Base-by-base conservation (phyloP, 78 protist species). In the Monosiga brevicollis region DNA sequence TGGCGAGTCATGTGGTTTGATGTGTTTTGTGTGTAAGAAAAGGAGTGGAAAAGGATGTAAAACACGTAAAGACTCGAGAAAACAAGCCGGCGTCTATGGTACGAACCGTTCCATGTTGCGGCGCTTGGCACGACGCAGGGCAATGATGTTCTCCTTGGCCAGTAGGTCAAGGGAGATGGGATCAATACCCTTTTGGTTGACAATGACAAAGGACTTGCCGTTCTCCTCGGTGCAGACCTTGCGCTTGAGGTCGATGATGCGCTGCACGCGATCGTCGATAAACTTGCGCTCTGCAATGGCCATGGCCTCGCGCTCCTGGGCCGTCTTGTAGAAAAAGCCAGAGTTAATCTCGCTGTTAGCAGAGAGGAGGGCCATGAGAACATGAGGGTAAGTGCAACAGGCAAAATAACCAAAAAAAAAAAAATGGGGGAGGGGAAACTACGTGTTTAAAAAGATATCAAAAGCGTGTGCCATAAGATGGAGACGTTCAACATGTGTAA, bases 131-230 rank as follows among this genome's bases (percentile, higher is more conserved):
- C 99, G 91, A 39, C 99, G 93, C 6, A 98, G 90, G 29, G 95
- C 99, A 29, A 97, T 34, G 85, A 98, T 97, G 81, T 93, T 93
- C 39, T 90, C 98, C 76, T 94, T 89, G 29, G 98, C 98, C 40
- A 98, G 94, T 93, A 92, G 80, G 73, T 96, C 97, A 76, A 98
- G 92, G 26, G 99, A 91, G 77, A 93, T 81, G 41, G 99, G 99
- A 94, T 98, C 99, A 73, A 97, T 97, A 54, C 99, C 99, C 92
- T 97, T 97, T 90, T 98, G 98, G 94, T 98, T 98, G 91, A 98
- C 91, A 42, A 98, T 86, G 49, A 97, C 95, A 83, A 94, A 93
- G 42, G 39, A 11, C 92, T 92, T 87, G 49, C 86, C 90, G 80
- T 42, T 42, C 35, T 81, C 80, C 75, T 6, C 0, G 9, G 43